Conservation (phyloP, 1,139 yeast genomes). For the Komagataea norvegica region DNA sequence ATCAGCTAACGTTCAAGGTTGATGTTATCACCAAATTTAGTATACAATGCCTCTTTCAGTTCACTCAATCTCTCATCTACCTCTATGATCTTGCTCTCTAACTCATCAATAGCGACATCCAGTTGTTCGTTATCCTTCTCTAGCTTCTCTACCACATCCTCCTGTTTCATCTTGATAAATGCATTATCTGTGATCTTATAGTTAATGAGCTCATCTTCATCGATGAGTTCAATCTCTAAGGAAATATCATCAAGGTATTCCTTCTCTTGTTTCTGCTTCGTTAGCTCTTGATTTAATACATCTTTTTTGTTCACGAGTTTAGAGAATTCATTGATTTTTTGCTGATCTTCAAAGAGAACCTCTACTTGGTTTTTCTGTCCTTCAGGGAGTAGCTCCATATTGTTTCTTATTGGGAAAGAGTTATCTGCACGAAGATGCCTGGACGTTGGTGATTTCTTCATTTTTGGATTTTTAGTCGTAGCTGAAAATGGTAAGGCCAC, state of each 20-base stretch:
- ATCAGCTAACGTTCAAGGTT: slow-evolving; percentile 56
- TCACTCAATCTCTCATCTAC: slow-evolving; percentile 51
- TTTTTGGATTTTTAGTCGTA: too few species aligned
- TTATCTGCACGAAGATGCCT: too few species aligned
- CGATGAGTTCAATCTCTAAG: slow-evolving; percentile 80
- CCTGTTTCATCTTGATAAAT: slow-evolving; percentile 63
- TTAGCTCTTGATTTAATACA: slow-evolving; percentile 46
- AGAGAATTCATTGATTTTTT: slow-evolving; percentile 82
- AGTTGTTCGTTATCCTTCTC: slow-evolving; percentile 55
- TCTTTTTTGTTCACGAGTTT: slow-evolving; percentile 71
- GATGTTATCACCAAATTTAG: slow-evolving; percentile 86
- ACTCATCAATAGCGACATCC: slow-evolving; percentile 42
- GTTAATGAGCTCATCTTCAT: slow-evolving; percentile 59
- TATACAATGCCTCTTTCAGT: slow-evolving; percentile 72
- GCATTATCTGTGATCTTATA: slow-evolving; percentile 67
- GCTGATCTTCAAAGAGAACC: slow-evolving; percentile 87
- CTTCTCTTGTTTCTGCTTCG: slow-evolving; percentile 57
- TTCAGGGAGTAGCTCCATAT: slow-evolving; percentile 22
- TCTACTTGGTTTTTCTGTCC: slow-evolving; percentile 60
- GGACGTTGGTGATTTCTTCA: too few species aligned
- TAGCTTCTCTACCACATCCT: slow-evolving; percentile 59
- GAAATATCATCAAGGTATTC: slow-evolving; percentile 87
- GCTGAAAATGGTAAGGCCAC: too few species aligned
- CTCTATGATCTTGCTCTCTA: slow-evolving; percentile 45
- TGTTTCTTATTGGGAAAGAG: too few species aligned